Percentiles rank a stretch among this genome's conserved stretches.
These are phyloP conservation scores for Zymoseptoria crescenta DNA, from an alignment of 2,329 filamentous ascomycete species.

Conservation along the genomic window DNA sequence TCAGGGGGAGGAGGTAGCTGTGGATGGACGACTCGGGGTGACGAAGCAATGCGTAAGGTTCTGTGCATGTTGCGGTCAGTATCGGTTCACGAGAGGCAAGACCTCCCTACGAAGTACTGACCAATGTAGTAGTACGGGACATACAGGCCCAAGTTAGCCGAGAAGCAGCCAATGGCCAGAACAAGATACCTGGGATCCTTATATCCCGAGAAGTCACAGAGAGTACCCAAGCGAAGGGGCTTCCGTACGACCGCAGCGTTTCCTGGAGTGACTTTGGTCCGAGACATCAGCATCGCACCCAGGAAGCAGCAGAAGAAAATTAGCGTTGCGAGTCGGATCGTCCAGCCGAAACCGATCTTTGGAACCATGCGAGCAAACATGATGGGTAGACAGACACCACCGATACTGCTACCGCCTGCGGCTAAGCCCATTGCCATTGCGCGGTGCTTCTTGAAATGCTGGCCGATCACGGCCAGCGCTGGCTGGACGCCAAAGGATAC, in stretches of 20 bases:
- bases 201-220: too few species aligned
- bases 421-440: conserved; percentile 43
- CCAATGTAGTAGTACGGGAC: conserved; percentile 48
- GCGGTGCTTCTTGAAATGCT: conserved; percentile 42
- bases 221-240: too few species aligned
- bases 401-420: conserved; percentile 43
- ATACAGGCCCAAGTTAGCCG: conserved; percentile 56
- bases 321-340: conserved; percentile 41
- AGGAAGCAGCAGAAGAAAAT: background rate
- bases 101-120: conserved; percentile 44
- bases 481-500: too few species aligned
- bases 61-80: too few species aligned
- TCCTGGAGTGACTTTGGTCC: too few species aligned
- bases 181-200: conserved; percentile 29
- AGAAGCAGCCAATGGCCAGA: conserved; percentile 35
- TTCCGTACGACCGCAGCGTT: too few species aligned
- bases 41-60: too few species aligned
- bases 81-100: conserved; percentile 29
- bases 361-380: conserved; percentile 51
- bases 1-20: conserved; percentile 54
- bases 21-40: conserved; percentile 40
- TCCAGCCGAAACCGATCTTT: conserved; percentile 48
- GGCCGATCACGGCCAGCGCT: too few species aligned
- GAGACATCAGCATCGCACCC: too few species aligned
- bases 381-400: conserved; percentile 54